Evolutionary conservation across 345 rosid genomes (phyloP).

Genomic region (Punica granatum): DNA sequence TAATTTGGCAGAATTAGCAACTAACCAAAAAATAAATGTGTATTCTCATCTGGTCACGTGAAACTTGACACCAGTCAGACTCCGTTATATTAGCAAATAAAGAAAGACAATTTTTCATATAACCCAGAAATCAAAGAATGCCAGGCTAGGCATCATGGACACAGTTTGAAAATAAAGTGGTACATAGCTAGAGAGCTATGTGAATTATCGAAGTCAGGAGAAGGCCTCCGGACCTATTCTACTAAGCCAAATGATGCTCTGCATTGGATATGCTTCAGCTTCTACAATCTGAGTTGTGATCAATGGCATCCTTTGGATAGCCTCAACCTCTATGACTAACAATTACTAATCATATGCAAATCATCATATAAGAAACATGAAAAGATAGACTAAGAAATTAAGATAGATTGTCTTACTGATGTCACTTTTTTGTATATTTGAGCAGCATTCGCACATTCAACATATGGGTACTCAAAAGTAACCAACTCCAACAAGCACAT

Average conservation of each 20-base stretch:
- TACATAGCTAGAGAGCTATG: neutral
- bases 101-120: no score
- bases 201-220: neutral
- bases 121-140: no score
- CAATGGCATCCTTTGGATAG: neutral
- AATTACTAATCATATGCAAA: neutral
- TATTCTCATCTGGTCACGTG: neutral
- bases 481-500: slow-evolving; percentile 96
- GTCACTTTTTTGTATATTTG: slow-evolving; percentile 95
- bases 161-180: neutral
- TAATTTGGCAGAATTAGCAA: neutral
- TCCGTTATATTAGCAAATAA: neutral
- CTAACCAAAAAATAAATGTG: no score
- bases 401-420: slow-evolving; percentile 45
- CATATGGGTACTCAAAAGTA: slow-evolving; percentile 83
- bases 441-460: slow-evolving; percentile 87
- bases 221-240: no score
- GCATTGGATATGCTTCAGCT: neutral
- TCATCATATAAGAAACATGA: neutral
- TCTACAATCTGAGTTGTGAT: neutral
- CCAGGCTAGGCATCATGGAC: neutral
- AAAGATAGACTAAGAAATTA: neutral
- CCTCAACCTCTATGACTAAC: neutral
- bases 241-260: no score
- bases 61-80: neutral